Conservation (phyloP, 2,329 filamentous ascomycete genomes). For the Coniella lustricola region DNA sequence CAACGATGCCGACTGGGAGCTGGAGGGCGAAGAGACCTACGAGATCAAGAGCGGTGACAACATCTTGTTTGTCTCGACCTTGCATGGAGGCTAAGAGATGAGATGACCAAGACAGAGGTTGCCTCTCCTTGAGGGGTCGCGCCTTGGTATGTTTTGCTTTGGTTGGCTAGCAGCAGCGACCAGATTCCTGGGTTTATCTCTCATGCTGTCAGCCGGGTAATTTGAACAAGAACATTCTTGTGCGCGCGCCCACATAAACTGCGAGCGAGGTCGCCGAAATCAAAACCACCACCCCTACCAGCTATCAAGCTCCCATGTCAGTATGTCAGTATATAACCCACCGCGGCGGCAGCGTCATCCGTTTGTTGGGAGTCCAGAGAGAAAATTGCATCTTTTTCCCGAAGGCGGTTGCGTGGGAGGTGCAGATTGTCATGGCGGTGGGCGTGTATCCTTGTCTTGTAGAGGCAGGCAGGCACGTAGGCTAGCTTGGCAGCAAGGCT, state of each 20-base stretch:
- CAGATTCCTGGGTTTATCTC: not conserved
- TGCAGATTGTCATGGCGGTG: too few species aligned
- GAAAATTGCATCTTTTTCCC: too few species aligned
- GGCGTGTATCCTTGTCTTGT: too few species aligned
- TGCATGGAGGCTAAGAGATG: constrained; percentile 71
- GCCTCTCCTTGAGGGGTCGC: not conserved
- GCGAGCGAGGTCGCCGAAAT: not conserved
- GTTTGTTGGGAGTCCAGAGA: too few species aligned
- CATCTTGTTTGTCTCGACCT: constrained; percentile 90
- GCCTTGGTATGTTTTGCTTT: not conserved
- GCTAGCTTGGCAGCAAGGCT: not conserved
- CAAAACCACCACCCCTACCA: not conserved
- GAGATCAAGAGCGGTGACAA: constrained; percentile 76
- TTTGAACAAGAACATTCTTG: not conserved
- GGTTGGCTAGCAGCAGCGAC: not conserved
- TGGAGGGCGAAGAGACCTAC: constrained; percentile 90
- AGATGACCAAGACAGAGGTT: not conserved
- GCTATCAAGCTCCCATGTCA: too few species aligned
- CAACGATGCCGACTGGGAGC: constrained; percentile 97
- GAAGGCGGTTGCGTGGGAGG: too few species aligned
- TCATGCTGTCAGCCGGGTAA: not conserved
- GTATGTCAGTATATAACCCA: too few species aligned
- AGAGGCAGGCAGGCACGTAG: too few species aligned
- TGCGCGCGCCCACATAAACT: not conserved
- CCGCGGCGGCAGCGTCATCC: too few species aligned